Conservation (phyloP, 2,329 filamentous ascomycete species). For the Diatrype stigma region DNA sequence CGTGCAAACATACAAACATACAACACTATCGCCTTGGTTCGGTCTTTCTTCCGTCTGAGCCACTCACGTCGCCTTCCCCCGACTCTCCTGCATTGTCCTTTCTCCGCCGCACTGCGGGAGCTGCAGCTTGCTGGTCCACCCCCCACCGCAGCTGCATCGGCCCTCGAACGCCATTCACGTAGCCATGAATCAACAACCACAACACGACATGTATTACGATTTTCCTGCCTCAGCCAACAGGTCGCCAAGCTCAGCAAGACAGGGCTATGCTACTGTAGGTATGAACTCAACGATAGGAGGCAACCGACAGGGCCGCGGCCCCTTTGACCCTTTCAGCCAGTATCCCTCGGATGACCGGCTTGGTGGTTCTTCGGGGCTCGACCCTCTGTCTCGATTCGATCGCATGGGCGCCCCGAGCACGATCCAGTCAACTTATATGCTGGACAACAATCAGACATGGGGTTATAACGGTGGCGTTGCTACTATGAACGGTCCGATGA, state of each 20-base stretch:
- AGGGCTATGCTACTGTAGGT: conserved; percentile 54
- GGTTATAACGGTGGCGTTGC: conserved; percentile 66
- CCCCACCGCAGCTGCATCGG: conserved; percentile 23
- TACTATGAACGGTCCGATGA: conserved; percentile 60
- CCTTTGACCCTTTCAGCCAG: conserved; percentile 69
- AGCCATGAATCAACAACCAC: conserved; percentile 45
- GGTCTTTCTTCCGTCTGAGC: not conserved
- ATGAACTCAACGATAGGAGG: conserved; percentile 42
- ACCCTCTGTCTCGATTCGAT: conserved; percentile 40
- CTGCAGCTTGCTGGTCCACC: conserved; percentile 25
- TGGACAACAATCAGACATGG: conserved; percentile 76
- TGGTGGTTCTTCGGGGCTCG: conserved; percentile 57
- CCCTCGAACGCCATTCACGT: conserved; percentile 14
- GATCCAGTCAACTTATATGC: conserved; percentile 44
- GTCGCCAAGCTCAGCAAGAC: conserved; percentile 67
- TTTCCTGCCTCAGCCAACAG: conserved; percentile 59
- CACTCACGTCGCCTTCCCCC: not conserved
- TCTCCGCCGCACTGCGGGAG: conserved; percentile 20
- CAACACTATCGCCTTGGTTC: not conserved
- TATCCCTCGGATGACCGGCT: conserved; percentile 60
- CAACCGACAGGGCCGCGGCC: conserved; percentile 69
- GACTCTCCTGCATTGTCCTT: conserved; percentile 1
- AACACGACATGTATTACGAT: conserved; percentile 70
- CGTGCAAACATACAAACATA: not conserved
- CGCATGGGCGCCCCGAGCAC: conserved; percentile 25